Conservation (phyloP, 2,329 filamentous ascomycete species). For the Talaromyces sp. region DNA sequence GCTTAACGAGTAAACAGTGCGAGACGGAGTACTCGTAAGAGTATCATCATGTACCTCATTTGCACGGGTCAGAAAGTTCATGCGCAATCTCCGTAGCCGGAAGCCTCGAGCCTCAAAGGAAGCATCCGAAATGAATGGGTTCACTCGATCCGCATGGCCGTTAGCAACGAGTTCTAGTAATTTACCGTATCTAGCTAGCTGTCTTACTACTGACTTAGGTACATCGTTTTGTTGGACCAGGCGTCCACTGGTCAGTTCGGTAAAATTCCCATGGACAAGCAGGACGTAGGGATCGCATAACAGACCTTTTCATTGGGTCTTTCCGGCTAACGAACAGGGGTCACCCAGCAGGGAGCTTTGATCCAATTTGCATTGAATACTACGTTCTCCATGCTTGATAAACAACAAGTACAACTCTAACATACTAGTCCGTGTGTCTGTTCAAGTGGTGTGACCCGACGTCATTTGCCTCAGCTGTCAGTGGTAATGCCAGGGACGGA, state of each 20-base stretch:
- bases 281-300: conserved; percentile 1
- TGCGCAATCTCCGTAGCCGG: not conserved
- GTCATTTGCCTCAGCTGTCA: not conserved
- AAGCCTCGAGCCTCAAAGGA: not conserved
- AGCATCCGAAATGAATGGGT: conserved; percentile 4
- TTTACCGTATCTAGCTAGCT: conserved; percentile 6
- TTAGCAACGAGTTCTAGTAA: conserved; percentile 4
- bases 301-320: not conserved
- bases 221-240: not conserved
- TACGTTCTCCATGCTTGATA: conserved; percentile 5
- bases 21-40: not conserved
- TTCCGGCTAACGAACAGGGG: not conserved
- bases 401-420: not conserved
- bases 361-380: not conserved
- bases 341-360: conserved; percentile 2
- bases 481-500: not conserved
- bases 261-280: not conserved
- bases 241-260: not conserved
- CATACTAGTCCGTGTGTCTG: not conserved
- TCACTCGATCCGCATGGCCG: not conserved
- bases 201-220: not conserved
- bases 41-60: not conserved
- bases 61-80: not conserved
- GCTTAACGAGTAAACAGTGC: not conserved
- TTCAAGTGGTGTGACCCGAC: conserved; percentile 1